Evolutionary conservation across 257 asterid genomes (phyloP).

Genomic region (Haberlea rhodopensis): DNA sequence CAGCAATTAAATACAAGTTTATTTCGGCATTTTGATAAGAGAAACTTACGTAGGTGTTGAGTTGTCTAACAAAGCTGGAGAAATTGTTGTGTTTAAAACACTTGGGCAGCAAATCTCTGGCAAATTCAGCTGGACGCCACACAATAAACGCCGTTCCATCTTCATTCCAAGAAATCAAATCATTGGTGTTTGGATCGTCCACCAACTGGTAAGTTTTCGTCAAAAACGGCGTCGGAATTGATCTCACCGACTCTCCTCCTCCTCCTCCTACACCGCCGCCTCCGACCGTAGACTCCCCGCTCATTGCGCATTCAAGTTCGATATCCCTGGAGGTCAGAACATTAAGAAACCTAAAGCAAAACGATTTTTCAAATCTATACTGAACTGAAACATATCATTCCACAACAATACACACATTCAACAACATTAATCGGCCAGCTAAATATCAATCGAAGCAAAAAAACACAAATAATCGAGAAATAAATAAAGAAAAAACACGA

Average conservation of each 20-base stretch:
- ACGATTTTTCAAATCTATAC: not conserved
- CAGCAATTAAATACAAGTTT: not conserved
- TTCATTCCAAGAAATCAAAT: conserved; percentile 86
- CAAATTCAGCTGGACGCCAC: conserved; percentile 88
- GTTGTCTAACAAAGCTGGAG: conserved; percentile 90
- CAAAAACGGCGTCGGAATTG: conserved; percentile 77
- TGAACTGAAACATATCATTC: not conserved
- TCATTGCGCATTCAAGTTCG: conserved; percentile 28
- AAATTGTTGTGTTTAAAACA: conserved; percentile 89
- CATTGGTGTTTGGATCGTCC: conserved; percentile 62
- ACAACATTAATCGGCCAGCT: not conserved
- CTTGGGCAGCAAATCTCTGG: conserved; percentile 76
- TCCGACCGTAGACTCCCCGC: conserved; percentile 24
- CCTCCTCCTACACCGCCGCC: conserved; percentile 37
- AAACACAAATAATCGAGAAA: too few relatives aligned
- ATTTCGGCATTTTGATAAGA: too few relatives aligned
- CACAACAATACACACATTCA: not conserved
- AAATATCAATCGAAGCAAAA: not conserved
- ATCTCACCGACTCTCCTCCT: conserved; percentile 47
- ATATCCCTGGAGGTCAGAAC: not conserved
- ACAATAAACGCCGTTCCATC: conserved; percentile 80
- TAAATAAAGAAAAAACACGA: not conserved
- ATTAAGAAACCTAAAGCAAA: not conserved
- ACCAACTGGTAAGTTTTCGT: conserved; percentile 78
- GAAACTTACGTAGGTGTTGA: conserved; percentile 66